A percentile compares a stretch with the other conserved stretches of the same genome.
Evolutionary conservation across 73 alveolate species (phyloP).

Genomic region (Paramecium bursaria): DNA sequence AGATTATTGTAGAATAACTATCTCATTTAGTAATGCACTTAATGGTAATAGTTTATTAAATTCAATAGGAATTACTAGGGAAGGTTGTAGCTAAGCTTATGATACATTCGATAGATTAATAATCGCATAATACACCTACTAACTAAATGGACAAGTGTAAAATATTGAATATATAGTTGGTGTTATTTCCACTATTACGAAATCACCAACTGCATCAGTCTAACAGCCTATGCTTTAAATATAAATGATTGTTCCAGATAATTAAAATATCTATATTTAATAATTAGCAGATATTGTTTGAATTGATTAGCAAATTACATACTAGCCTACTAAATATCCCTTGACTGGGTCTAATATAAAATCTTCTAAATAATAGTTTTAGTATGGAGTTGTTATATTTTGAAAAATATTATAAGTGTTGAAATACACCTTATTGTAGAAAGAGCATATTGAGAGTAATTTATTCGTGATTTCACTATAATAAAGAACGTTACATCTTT

Average conservation of each 20-base stretch:
- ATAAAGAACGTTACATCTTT: too few species aligned
- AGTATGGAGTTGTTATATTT: neutral
- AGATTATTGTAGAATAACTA: neutral
- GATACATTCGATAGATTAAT: neutral
- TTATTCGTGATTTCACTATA: neutral
- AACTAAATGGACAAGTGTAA: constrained; percentile 13
- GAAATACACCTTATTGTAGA: neutral
- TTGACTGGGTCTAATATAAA: neutral
- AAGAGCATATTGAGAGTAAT: constrained; percentile 8
- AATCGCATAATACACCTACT: constrained; percentile 27
- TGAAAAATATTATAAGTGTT: neutral
- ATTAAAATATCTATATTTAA: neutral
- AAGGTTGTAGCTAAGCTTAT: neutral
- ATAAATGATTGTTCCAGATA: neutral
- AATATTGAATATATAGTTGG: neutral
- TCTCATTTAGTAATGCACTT: neutral
- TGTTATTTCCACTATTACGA: neutral
- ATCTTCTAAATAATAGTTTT: neutral
- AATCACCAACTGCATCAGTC: constrained; percentile 45
- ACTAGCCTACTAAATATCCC: neutral
- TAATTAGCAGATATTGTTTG: neutral
- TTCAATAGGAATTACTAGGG: neutral
- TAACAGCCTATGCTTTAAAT: neutral
- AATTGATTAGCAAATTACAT: neutral
- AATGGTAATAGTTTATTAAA: neutral